Base-by-base conservation (phyloP, 108 stramenopile genomes). In the Cyclotella sp. region DNA sequence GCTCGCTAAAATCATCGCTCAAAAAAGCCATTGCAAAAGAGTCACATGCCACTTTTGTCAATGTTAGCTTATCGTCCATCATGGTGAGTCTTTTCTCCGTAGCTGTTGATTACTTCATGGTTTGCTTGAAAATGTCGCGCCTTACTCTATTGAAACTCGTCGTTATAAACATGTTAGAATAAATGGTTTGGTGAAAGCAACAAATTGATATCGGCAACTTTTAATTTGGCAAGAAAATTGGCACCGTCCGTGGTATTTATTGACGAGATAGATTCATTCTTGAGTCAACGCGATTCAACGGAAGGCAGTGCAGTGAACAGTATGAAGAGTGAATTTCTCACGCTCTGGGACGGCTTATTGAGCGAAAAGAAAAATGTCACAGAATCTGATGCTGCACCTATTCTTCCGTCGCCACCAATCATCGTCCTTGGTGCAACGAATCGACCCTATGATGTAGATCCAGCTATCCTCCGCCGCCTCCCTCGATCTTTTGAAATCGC, bases 181-280 rank as follows among this genome's bases (percentile, higher is more conserved):
- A 99, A 99, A 82, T 99, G 91, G 90, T 95, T 98, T 63, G 99
- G 99, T 9, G 99, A 99, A 81, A 88, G 87, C 69, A 95, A 98
- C 69, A 98, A 98, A 78, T 62, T 98, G 46, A 92, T 97, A 43
- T 84, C 92, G 18, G 97, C 97, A 16, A 90, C 95, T 11, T 99
- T 99, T 82, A 78, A 85, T 41, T 73, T 99, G 75, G 97, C 98
- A 12, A 73, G 83, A 52, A 98, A 98, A 71, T 77, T 99, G 54
- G 86, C 95, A 10, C 99, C 99, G 4, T 89, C 90, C 63, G 89
- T 99, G 29, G 88, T 99, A 22, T 99, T 99, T 76, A 96, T 99
- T 42, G 99, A 98, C 79, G 99, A 99, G 83, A 88, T 99, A 43
- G 98, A 99, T 81, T 90, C 95, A 19, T 96, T 98, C 72, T 72